A percentile compares a stretch with the other conserved stretches of the same genome.
Evolutionary conservation across 306 rosid species (phyloP).

Genomic region (Vachellia collinsii): DNA sequence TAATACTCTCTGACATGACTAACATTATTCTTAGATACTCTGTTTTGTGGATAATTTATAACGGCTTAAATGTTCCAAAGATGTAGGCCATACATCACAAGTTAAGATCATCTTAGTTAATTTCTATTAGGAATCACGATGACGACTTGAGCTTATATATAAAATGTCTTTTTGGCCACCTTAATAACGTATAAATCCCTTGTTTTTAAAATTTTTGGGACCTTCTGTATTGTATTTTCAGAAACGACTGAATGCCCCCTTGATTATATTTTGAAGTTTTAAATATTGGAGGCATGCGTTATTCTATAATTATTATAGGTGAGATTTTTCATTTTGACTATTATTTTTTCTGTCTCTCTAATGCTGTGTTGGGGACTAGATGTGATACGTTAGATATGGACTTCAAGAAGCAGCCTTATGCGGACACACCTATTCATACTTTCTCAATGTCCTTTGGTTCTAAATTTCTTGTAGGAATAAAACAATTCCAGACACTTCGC

Average conservation of each 20-base stretch:
- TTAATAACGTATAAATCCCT: not conserved
- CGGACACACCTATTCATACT: not conserved
- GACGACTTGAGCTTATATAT: not conserved
- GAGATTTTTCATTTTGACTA: not conserved
- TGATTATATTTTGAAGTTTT: not conserved
- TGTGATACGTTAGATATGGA: not conserved
- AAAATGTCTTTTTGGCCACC: slow-evolving; percentile 1
- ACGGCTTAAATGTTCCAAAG: not conserved
- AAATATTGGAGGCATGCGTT: not conserved
- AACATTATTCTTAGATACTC: not conserved
- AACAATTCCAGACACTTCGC: not conserved
- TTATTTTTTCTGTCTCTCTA: not conserved
- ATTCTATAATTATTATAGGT: not conserved
- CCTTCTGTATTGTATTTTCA: not conserved
- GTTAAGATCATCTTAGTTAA: slow-evolving; percentile 25
- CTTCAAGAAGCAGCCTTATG: not conserved
- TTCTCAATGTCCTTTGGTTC: not conserved
- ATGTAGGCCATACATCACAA: not conserved
- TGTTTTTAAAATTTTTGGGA: not conserved
- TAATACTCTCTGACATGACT: not conserved
- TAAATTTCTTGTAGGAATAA: not conserved
- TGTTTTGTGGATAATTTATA: slow-evolving; percentile 6
- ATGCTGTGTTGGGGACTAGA: not conserved
- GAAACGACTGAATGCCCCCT: not conserved
- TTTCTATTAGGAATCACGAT: slow-evolving; percentile 3